Percentiles rank a stretch among this genome's conserved stretches.
Evolutionary conservation across 2,329 filamentous ascomycete species (phyloP).

Genomic region (Epichloe gansuensis): DNA sequence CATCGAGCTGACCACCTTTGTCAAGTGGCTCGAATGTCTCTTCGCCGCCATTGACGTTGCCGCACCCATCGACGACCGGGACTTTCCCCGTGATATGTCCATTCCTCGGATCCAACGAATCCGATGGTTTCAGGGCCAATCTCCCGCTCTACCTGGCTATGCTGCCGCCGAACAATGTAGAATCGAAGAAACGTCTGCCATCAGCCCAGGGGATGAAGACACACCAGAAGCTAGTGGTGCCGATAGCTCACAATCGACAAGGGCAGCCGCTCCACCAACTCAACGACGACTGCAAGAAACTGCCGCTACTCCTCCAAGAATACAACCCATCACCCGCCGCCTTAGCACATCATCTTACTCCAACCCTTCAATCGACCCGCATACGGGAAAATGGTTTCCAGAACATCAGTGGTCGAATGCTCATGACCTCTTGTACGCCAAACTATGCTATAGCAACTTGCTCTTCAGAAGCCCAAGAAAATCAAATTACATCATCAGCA

Average conservation of each 20-base stretch:
- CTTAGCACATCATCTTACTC: constrained; percentile 33
- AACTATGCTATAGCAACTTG: constrained; percentile 46
- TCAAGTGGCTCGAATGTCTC: constrained; percentile 54
- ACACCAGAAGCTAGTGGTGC: not conserved
- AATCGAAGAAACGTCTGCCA: constrained; percentile 3
- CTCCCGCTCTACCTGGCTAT: constrained; percentile 14
- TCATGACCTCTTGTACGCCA: constrained; percentile 47
- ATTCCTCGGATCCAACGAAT: constrained; percentile 44
- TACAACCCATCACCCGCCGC: constrained; percentile 21
- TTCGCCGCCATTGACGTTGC: constrained; percentile 65
- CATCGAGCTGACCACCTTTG: constrained; percentile 49
- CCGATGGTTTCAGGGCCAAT: constrained; percentile 34
- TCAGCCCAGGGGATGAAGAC: not conserved
- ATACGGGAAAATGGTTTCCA: constrained; percentile 44
- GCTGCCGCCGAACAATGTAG: constrained; percentile 1
- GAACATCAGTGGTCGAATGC: constrained; percentile 40
- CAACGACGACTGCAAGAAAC: constrained; percentile 4
- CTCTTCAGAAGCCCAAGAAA: constrained; percentile 44
- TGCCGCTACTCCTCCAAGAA: constrained; percentile 13
- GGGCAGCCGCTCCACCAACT: constrained; percentile 4
- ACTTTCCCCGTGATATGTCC: constrained; percentile 48
- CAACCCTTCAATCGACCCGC: constrained; percentile 31
- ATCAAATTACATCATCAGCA: constrained; percentile 42
- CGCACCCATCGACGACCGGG: constrained; percentile 56
- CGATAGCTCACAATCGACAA: not conserved